These are phyloP conservation scores for Nosema muscidifuracis DNA, from an alignment of 371 early-diverging fungal species.

Conservation along the genomic window DNA sequence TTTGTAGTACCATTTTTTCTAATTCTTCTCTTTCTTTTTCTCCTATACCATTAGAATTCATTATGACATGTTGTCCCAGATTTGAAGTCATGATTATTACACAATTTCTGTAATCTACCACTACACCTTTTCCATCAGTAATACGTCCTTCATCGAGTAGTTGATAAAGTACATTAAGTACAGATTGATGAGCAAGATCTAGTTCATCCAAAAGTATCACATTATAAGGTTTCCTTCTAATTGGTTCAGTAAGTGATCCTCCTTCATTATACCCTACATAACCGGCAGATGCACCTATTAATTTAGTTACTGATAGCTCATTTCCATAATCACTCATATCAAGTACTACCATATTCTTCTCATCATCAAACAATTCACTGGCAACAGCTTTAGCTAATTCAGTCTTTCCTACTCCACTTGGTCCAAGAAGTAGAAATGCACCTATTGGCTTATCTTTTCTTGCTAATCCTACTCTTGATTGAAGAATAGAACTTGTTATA, in stretches of 20 bases:
- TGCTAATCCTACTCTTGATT: slow-evolving; percentile 73
- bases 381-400: slow-evolving; percentile 81
- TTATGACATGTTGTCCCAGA: slow-evolving; percentile 66
- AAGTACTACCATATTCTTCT: slow-evolving; percentile 72
- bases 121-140: slow-evolving; percentile 71
- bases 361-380: slow-evolving; percentile 74
- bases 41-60: slow-evolving; percentile 28
- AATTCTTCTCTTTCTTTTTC: slow-evolving; percentile 63
- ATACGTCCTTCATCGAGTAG: slow-evolving; percentile 78
- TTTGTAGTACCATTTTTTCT: slow-evolving; percentile 67
- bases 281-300: slow-evolving; percentile 81
- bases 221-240: slow-evolving; percentile 75
- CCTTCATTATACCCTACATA: slow-evolving; percentile 75
- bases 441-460: slow-evolving; percentile 73
- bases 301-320: slow-evolving; percentile 71
- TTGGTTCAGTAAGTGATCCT: slow-evolving; percentile 77
- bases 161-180: slow-evolving; percentile 71
- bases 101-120: slow-evolving; percentile 71
- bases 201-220: slow-evolving; percentile 81
- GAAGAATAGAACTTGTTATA: slow-evolving; percentile 71
- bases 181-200: slow-evolving; percentile 77
- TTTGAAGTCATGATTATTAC: slow-evolving; percentile 75
- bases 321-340: slow-evolving; percentile 87
- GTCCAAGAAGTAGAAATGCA: slow-evolving; percentile 80
- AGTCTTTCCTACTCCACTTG: slow-evolving; percentile 81